Evolutionary conservation across 768 basidiomycete species (phyloP).

Genomic region (Lactifluus piperatus): DNA sequence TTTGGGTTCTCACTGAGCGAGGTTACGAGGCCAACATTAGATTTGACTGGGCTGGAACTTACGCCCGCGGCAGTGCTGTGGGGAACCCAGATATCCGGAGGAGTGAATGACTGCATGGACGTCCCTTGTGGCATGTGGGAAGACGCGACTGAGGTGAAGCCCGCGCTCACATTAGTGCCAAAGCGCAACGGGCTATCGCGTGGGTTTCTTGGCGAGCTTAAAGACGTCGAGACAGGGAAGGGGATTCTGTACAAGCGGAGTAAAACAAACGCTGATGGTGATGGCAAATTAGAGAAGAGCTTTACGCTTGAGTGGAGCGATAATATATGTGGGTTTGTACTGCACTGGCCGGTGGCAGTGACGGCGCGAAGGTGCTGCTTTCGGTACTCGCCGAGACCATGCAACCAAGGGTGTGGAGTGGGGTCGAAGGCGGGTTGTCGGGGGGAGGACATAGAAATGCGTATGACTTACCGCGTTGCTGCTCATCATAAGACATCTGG

Average conservation of each 20-base stretch:
- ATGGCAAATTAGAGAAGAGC: too few species aligned
- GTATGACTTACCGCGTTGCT: too few species aligned
- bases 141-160: too few species aligned
- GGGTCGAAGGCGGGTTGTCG: neutral
- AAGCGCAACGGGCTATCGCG: neutral
- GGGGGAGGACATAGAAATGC: too few species aligned
- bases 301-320: conserved; percentile 2
- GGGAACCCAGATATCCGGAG: conserved; percentile 8
- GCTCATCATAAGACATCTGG: too few species aligned
- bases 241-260: neutral
- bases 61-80: conserved; percentile 1
- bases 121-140: neutral
- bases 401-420: neutral
- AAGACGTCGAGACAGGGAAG: neutral
- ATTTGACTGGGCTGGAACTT: neutral
- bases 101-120: neutral
- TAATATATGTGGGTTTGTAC: neutral
- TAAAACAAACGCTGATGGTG: neutral
- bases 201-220: neutral
- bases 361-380: too few species aligned
- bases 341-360: too few species aligned
- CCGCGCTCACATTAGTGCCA: neutral
- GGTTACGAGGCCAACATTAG: too few species aligned
- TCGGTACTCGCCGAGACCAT: too few species aligned
- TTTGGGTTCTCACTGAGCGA: neutral